Evolutionary conservation across 257 asterid species (phyloP).

Genomic region (Paraleonurus japonicus): DNA sequence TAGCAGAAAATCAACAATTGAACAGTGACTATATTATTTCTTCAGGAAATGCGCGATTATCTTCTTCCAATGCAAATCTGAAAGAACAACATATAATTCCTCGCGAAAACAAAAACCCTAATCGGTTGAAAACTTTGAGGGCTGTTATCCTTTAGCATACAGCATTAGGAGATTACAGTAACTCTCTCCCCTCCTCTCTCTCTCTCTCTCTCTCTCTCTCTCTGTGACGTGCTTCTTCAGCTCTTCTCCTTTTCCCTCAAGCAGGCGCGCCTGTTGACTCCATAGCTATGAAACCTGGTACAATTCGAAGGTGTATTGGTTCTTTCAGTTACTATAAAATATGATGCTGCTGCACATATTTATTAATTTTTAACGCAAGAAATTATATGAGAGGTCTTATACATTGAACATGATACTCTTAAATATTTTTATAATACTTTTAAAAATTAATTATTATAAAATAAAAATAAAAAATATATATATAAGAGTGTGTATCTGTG

Average conservation of each 20-base stretch:
- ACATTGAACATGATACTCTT: too few relatives aligned
- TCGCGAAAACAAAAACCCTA: slow-evolving; percentile 29
- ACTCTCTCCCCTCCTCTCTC: neutral
- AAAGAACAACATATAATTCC: neutral
- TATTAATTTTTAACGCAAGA: too few relatives aligned
- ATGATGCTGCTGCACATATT: too few relatives aligned
- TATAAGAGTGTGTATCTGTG: too few relatives aligned
- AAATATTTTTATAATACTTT: too few relatives aligned
- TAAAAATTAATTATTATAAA: too few relatives aligned
- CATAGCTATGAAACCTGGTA: neutral
- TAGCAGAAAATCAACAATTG: slow-evolving; percentile 12
- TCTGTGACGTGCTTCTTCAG: neutral
- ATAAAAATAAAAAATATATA: too few relatives aligned
- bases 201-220: neutral
- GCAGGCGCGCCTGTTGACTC: neutral
- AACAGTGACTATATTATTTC: neutral
- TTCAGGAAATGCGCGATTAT: slow-evolving; percentile 5
- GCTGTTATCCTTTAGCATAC: neutral
- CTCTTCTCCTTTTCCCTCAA: neutral
- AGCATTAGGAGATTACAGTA: neutral
- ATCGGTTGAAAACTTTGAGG: neutral
- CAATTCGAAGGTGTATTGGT: neutral
- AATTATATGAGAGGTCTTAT: too few relatives aligned
- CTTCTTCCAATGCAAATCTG: slow-evolving; percentile 15
- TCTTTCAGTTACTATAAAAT: too few relatives aligned